phyloP scores from a whole-genome alignment of 805 yeast genomes.

The Cyberlindnera veronae region DNA sequence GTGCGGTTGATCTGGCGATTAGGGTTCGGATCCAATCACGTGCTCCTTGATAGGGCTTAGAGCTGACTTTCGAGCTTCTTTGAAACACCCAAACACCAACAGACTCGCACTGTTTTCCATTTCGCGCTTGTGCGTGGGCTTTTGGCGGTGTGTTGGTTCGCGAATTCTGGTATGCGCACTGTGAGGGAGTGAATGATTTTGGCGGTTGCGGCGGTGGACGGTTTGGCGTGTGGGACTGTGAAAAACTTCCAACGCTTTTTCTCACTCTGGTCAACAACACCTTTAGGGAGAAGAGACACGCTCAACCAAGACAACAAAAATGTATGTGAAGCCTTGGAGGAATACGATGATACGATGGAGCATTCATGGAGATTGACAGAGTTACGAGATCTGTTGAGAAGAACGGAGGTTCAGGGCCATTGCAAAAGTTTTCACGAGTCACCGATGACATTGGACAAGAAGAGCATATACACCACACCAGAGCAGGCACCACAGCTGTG shows the following conservation, averaged over 20 bases:
- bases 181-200: not conserved
- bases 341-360: not conserved
- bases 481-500: too few relatives aligned
- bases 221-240: conserved; percentile 5
- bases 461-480: too few relatives aligned
- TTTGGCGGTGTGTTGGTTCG: too few relatives aligned
- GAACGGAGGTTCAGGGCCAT: too few relatives aligned
- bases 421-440: conserved; percentile 1
- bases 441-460: too few relatives aligned
- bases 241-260: conserved; percentile 21
- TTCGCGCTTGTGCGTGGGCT: too few relatives aligned
- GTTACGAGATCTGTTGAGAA: not conserved
- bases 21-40: too few relatives aligned
- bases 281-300: conserved; percentile 4
- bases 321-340: conserved; percentile 20
- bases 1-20: too few relatives aligned
- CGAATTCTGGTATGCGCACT: conserved; percentile 11
- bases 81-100: too few relatives aligned
- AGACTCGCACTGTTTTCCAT: too few relatives aligned
- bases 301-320: conserved; percentile 24
- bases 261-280: conserved; percentile 8
- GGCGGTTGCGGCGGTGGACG: not conserved
- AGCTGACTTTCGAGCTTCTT: too few relatives aligned
- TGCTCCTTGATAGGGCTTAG: too few relatives aligned
- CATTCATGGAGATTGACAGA: not conserved